These are phyloP conservation scores for Lasiosphaeria miniovina DNA, from an alignment of 495 filamentous ascomycete species.

Conservation along the genomic window DNA sequence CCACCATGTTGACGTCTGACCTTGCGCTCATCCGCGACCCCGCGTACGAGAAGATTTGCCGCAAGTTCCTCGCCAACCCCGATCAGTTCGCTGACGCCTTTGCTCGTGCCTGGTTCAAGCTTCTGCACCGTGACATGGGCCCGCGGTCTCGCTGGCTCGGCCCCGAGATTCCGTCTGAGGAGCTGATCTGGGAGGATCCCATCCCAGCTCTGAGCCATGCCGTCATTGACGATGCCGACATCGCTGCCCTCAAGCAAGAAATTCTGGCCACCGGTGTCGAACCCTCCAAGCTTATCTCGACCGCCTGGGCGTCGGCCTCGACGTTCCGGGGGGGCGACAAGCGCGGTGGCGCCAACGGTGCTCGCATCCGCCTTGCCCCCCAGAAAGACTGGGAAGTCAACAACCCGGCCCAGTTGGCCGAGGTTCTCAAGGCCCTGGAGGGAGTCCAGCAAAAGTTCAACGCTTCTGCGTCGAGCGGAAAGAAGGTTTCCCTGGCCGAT, in stretches of 20 bases:
- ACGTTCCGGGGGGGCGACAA: slow-evolving; percentile 74
- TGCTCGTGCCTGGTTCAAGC: slow-evolving; percentile 72
- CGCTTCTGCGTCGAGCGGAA: slow-evolving; percentile 52
- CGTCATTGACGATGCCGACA: slow-evolving; percentile 55
- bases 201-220: slow-evolving; percentile 54
- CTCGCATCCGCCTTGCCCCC: slow-evolving; percentile 67
- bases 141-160: slow-evolving; percentile 64
- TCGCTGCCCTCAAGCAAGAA: slow-evolving; percentile 59
- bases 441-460: slow-evolving; percentile 62
- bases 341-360: slow-evolving; percentile 72
- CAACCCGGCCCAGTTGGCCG: slow-evolving; percentile 56
- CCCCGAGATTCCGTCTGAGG: slow-evolving; percentile 64
- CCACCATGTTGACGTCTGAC: slow-evolving; percentile 68
- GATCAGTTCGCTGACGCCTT: slow-evolving; percentile 65
- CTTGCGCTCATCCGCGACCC: slow-evolving; percentile 67
- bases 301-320: slow-evolving; percentile 67
- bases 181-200: slow-evolving; percentile 63
- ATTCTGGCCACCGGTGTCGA: slow-evolving; percentile 57
- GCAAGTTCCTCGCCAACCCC: slow-evolving; percentile 61
- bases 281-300: slow-evolving; percentile 53
- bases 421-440: slow-evolving; percentile 58
- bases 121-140: slow-evolving; percentile 71
- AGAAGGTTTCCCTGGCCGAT: slow-evolving; percentile 70
- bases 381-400: slow-evolving; percentile 67
- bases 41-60: slow-evolving; percentile 68